These are phyloP conservation scores for Colletotrichum sp. DNA, from an alignment of 2,329 filamentous ascomycete genomes.

Conservation along the genomic window DNA sequence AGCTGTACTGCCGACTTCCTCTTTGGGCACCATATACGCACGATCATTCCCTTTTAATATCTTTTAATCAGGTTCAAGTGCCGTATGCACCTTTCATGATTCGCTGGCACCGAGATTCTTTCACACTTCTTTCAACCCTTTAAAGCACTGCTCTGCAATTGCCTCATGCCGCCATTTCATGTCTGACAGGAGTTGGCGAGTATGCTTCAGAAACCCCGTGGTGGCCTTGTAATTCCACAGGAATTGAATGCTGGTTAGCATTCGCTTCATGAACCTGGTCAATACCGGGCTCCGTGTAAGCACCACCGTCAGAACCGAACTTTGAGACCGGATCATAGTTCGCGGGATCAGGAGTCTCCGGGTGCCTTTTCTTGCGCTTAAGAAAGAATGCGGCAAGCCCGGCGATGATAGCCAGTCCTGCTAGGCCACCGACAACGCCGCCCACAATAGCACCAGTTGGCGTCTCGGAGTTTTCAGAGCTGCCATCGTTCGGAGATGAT, in stretches of 20 bases:
- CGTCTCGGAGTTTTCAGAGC: fast-evolving
- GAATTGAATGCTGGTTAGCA: fast-evolving
- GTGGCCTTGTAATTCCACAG: not conserved
- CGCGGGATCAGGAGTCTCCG: not conserved
- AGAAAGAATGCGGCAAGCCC: not conserved
- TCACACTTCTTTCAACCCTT: no score
- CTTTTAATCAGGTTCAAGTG: no score
- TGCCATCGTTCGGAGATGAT: not conserved
- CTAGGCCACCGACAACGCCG: not conserved
- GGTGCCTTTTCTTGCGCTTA: not conserved
- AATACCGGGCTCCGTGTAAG: not conserved
- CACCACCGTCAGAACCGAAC: not conserved
- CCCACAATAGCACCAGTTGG: not conserved
- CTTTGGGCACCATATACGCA: not conserved
- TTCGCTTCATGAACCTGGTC: not conserved
- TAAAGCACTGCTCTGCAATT: no score
- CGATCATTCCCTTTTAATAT: no score
- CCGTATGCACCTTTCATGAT: no score
- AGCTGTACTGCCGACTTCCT: not conserved
- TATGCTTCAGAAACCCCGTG: not conserved
- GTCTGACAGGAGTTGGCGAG: fast-evolving
- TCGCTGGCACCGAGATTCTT: no score
- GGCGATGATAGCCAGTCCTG: fast-evolving
- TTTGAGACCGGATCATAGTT: not conserved
- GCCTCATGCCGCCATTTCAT: not conserved